Conservation (phyloP, 75 land plant species). For the Pinus tabuliformis region DNA sequence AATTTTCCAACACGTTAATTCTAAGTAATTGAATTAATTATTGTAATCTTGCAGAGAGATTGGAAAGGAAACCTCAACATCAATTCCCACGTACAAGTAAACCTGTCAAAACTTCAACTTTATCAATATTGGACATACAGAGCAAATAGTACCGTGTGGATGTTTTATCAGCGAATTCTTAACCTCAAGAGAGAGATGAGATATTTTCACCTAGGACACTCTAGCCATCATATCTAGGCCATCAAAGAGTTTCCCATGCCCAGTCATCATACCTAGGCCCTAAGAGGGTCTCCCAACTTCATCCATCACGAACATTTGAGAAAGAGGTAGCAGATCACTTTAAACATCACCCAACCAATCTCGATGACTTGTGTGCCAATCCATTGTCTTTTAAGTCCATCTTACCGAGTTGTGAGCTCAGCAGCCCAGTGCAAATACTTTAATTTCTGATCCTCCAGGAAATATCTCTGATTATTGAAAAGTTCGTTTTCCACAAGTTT, state of each 20-base stretch:
- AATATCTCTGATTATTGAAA: conserved; percentile 48
- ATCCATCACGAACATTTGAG: conserved; percentile 19
- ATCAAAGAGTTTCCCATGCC: not conserved
- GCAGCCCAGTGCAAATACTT: conserved; percentile 35
- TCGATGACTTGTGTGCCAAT: conserved; percentile 27
- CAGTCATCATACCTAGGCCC: not conserved
- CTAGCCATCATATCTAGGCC: not conserved
- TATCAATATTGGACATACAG: not conserved
- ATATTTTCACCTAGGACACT: too few species aligned
- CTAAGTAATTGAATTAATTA: not conserved
- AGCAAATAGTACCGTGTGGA: not conserved
- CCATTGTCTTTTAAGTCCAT: conserved; percentile 42
- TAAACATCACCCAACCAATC: conserved; percentile 47
- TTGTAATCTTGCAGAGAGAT: not conserved
- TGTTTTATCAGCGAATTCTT: not conserved
- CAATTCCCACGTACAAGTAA: not conserved
- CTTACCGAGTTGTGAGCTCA: conserved; percentile 39
- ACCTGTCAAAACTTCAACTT: not conserved
- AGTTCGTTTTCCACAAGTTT: conserved; percentile 46
- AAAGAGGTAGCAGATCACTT: conserved; percentile 32
- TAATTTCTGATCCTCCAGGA: conserved; percentile 27
- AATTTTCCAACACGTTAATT: not conserved
- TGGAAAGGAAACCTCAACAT: not conserved
- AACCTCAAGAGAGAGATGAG: not conserved
- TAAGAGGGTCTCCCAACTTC: too few species aligned